phyloP scores from a whole-genome alignment of 2,329 filamentous ascomycete species.

The Colletotrichum brevisporum region DNA sequence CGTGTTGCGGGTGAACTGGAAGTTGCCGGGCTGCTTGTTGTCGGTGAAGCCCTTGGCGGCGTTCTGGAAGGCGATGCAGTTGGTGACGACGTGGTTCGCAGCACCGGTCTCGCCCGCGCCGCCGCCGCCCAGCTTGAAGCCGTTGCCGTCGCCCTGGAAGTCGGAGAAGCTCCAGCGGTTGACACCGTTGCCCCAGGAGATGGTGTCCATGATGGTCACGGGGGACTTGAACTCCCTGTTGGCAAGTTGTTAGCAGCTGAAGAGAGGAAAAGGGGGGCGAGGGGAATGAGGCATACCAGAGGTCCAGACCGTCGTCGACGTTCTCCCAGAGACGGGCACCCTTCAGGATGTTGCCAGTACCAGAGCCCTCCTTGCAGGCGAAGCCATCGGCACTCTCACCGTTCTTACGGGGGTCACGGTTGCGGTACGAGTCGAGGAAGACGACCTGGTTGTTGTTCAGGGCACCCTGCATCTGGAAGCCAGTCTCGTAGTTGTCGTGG shows the following conservation, averaged over 20 bases:
- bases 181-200: conserved; percentile 62
- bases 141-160: conserved; percentile 63
- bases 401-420: conserved; percentile 64
- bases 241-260: neutral
- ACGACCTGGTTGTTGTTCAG: conserved; percentile 55
- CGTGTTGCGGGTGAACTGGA: conserved; percentile 58
- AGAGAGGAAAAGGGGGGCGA: neutral
- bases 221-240: conserved; percentile 53
- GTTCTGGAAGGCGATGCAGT: conserved; percentile 61
- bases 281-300: conserved; percentile 32
- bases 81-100: conserved; percentile 59
- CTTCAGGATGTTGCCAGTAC: conserved; percentile 60
- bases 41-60: conserved; percentile 61
- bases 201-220: conserved; percentile 59
- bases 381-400: conserved; percentile 66
- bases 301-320: conserved; percentile 60
- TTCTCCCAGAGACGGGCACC: conserved; percentile 65
- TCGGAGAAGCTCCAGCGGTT: conserved; percentile 59
- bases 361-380: conserved; percentile 61
- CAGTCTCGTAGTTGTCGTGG: conserved; percentile 56
- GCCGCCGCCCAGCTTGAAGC: conserved; percentile 61
- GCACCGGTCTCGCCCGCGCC: conserved; percentile 52
- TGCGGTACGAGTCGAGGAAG: conserved; percentile 59
- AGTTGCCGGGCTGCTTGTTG: conserved; percentile 58
- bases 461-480: conserved; percentile 53